Base-by-base conservation (phyloP, 2,329 filamentous ascomycete genomes). In the Nothophoma quercina region DNA sequence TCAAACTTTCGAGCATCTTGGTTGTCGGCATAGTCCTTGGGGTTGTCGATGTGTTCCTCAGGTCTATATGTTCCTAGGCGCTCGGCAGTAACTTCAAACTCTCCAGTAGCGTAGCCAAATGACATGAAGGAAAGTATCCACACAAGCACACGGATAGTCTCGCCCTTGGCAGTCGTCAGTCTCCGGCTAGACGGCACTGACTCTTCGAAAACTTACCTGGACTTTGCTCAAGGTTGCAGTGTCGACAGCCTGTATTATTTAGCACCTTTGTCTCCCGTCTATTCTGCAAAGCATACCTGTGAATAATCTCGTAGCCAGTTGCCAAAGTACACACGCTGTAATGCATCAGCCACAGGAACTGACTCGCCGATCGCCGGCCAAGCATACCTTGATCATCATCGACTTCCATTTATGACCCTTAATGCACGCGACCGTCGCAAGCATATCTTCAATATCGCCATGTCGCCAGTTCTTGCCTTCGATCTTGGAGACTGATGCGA, bases 1-100 rank as follows among this genome's bases (percentile, higher is more conserved):
- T 98, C 95, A 67, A 85, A 92, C 65, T 89, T 85, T 55, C 91
- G 85, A 5, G 95, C 95, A 77, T 99, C 95, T 59, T 85, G 68
- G 62, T 91, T 90, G 64, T 98, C 73, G 46, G 74, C 74, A 59
- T 77, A 77, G 55, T 75, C 75, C 60, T 74, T 73, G 7, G 69
- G 70, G 21, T 72, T 72, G 51, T 79, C 69, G 41, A 67, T 76
- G 57, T 84, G 81, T 62, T 84, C 81, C 51, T 82, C 79, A 13
- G 81, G 81, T 25, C 79, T 60, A 42, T 75, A 74, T 3, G 69
- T 66, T 25, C 81, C 81, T 7, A 84, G 73, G 29, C 81, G 70
- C 30, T 83, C 80, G 4, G 76, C 68, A 0, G 81, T 84, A 34
- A 84, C 81, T 60, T 84, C 81, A 54, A 84, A 84, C 58, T 84